phyloP scores from a whole-genome alignment of 345 rosid genomes.

The Populus euphratica region DNA sequence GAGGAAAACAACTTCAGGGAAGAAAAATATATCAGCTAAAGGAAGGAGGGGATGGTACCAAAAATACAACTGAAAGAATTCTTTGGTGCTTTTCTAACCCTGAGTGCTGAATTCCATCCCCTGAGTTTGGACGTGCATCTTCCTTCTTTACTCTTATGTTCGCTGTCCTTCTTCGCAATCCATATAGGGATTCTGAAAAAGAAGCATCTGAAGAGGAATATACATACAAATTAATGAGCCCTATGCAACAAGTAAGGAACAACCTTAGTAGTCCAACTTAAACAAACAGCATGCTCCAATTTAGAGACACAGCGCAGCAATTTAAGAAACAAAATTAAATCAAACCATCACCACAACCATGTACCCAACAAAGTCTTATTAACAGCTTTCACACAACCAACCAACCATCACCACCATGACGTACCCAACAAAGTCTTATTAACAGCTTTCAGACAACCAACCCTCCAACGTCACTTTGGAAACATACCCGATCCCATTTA shows the following conservation, averaged over 20 bases:
- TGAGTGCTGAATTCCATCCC: constrained; percentile 56
- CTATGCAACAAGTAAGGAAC: not conserved
- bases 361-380: not conserved
- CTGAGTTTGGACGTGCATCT: constrained; percentile 33
- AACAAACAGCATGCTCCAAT: not conserved
- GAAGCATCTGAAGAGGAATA: constrained; percentile 73
- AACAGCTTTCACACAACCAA: not conserved
- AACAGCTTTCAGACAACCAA: not conserved
- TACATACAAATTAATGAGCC: constrained; percentile 4
- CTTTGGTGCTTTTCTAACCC: constrained; percentile 79
- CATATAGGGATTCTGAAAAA: constrained; percentile 90
- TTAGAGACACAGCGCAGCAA: not conserved
- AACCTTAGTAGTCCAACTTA: constrained; percentile 3
- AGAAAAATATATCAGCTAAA: constrained; percentile 1
- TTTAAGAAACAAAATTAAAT: not conserved
- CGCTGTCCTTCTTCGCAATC: constrained; percentile 83
- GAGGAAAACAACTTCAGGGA: not conserved
- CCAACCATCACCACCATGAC: not conserved
- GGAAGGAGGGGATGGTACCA: constrained; percentile 51
- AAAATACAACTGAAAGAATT: constrained; percentile 79
- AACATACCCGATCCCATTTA: not conserved
- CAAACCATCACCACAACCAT: not conserved
- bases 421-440: not conserved
- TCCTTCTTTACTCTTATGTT: constrained; percentile 51
- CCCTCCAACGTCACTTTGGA: too few species aligned